phyloP scores from a whole-genome alignment of 768 basidiomycete species.

The Suillus placidus region DNA sequence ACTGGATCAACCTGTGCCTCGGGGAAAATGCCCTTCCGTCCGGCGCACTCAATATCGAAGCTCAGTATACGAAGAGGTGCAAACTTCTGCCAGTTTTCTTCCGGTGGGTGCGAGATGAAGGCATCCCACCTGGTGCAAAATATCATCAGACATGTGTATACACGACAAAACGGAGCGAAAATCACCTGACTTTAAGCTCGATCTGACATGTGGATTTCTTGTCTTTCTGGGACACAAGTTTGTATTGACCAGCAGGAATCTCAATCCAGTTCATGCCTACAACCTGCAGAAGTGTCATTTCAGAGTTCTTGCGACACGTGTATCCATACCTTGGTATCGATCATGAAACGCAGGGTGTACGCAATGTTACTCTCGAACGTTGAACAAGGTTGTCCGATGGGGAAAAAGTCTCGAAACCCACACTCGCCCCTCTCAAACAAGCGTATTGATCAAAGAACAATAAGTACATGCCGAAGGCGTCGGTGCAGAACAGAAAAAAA shows the following conservation, averaged over 20 bases:
- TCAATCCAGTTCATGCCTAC: slow-evolving; percentile 99
- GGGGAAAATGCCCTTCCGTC: slow-evolving; percentile 96
- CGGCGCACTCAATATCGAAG: slow-evolving; percentile 99
- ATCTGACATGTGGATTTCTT: slow-evolving; percentile 87
- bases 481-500: slow-evolving; percentile 8
- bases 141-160: slow-evolving; percentile 14
- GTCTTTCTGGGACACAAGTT: slow-evolving; percentile 52
- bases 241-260: slow-evolving; percentile 81
- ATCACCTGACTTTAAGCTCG: slow-evolving; percentile 76
- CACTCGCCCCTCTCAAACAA: slow-evolving; percentile 78
- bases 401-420: slow-evolving; percentile 61
- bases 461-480: slow-evolving; percentile 17
- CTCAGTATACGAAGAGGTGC: slow-evolving; percentile 93
- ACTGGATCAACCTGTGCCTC: slow-evolving; percentile 90
- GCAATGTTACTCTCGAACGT: slow-evolving; percentile 96
- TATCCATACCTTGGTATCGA: slow-evolving; percentile 82
- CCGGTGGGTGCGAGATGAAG: slow-evolving; percentile 89
- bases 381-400: slow-evolving; percentile 46
- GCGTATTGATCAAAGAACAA: slow-evolving; percentile 41
- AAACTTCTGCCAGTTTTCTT: slow-evolving; percentile 89
- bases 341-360: slow-evolving; percentile 95
- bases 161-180: slow-evolving; percentile 19
- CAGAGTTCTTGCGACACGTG: neutral
- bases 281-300: slow-evolving; percentile 51
- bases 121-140: slow-evolving; percentile 63